Percentiles rank a stretch among this genome's conserved stretches.
phyloP scores from a whole-genome alignment of 495 filamentous ascomycete genomes.

The Penicillium odoratum region DNA sequence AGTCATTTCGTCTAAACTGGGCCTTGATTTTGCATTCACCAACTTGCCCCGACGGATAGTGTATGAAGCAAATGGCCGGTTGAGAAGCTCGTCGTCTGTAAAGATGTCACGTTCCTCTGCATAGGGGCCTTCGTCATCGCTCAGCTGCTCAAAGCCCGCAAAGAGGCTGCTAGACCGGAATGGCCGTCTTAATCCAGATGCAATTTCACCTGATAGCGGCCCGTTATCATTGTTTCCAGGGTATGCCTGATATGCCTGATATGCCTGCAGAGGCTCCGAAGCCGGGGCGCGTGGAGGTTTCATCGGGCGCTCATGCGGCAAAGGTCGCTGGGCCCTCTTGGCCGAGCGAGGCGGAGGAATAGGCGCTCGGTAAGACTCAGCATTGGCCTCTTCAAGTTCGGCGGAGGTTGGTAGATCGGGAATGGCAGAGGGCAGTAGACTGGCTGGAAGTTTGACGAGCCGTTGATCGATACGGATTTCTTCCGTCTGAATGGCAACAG shows the following conservation, averaged over 20 bases:
- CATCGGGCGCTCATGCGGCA: slow-evolving; percentile 11
- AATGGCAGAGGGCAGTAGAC: slow-evolving; percentile 71
- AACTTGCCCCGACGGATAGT: slow-evolving; percentile 44
- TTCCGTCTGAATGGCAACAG: slow-evolving; percentile 78
- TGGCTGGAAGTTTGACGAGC: slow-evolving; percentile 68
- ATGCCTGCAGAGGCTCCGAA: slow-evolving; percentile 59
- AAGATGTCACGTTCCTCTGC: slow-evolving; percentile 48
- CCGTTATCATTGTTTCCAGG: slow-evolving; percentile 84
- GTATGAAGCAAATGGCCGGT: slow-evolving; percentile 46
- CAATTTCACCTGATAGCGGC: slow-evolving; percentile 59
- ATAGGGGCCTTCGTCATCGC: slow-evolving; percentile 45
- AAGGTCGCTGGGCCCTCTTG: slow-evolving; percentile 25
- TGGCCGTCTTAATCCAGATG: slow-evolving; percentile 63
- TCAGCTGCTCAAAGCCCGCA: slow-evolving; percentile 72
- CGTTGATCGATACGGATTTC: slow-evolving; percentile 78
- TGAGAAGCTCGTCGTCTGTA: slow-evolving; percentile 47
- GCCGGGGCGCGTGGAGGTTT: slow-evolving; percentile 24
- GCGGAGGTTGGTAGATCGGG: slow-evolving; percentile 35
- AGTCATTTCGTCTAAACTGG: slow-evolving; percentile 35
- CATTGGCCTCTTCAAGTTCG: slow-evolving; percentile 14
- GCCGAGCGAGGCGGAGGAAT: slow-evolving; percentile 35
- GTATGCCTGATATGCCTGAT: slow-evolving; percentile 76
- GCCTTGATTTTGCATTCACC: slow-evolving; percentile 37
- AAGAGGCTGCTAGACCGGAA: slow-evolving; percentile 81
- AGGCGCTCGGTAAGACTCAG: slow-evolving; percentile 34